phyloP scores from a whole-genome alignment of 1,284 basidiomycete species.

The Volvariella surrecta region DNA sequence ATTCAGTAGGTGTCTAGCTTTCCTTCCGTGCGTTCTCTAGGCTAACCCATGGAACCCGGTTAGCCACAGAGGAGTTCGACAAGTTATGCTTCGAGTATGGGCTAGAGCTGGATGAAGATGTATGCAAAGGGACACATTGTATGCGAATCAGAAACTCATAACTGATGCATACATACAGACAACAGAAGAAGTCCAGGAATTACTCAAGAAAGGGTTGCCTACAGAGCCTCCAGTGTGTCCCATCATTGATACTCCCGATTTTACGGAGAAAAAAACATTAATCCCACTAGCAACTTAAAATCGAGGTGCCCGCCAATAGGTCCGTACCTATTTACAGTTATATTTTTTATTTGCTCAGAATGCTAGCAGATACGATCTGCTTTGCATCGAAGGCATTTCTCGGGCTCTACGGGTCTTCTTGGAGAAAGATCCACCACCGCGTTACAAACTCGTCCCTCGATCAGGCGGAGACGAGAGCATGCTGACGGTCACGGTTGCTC shows the following conservation, averaged over 20 bases:
- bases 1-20: conserved; percentile 55
- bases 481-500: conserved; percentile 58
- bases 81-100: conserved; percentile 96
- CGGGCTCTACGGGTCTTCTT: conserved; percentile 86
- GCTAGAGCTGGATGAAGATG: conserved; percentile 96
- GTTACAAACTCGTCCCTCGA: conserved; percentile 67
- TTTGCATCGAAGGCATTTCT: conserved; percentile 95
- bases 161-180: conserved; percentile 44
- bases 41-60: conserved; percentile 8
- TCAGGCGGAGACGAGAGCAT: conserved; percentile 55
- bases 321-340: conserved; percentile 16
- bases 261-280: not conserved
- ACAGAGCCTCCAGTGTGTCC: conserved; percentile 65
- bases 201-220: conserved; percentile 74
- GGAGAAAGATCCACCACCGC: conserved; percentile 59
- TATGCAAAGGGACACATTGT: conserved; percentile 29
- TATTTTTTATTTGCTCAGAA: conserved; percentile 8
- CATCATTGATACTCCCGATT: conserved; percentile 15
- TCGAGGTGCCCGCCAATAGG: conserved; percentile 97
- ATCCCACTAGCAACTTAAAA: conserved; percentile 85
- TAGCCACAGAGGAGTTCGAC: conserved; percentile 92
- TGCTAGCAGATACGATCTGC: conserved; percentile 81
- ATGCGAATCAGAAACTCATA: conserved; percentile 1
- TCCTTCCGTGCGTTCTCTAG: conserved; percentile 1
- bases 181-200: conserved; percentile 79